Evolutionary conservation across 2,329 filamentous ascomycete genomes (phyloP), one percentile per base, ranked within the genome.

Genomic region (Hypoxylon sp.): DNA sequence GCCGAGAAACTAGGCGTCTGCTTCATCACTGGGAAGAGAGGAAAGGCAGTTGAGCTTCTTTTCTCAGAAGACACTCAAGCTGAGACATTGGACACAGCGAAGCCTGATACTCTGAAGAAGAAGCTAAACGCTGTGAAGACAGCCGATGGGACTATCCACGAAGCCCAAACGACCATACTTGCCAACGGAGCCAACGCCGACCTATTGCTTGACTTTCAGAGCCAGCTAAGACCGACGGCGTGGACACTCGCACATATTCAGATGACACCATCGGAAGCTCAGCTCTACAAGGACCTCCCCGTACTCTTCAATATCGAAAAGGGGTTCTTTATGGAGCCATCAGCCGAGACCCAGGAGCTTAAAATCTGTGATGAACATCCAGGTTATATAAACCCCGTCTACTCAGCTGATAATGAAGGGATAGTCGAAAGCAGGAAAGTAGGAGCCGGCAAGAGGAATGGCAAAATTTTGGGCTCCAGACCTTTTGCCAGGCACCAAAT

Each of bases 281-380:
- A 74, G 43, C 49, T 73, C 1, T 84, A 81, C 61, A 78, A 72
- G 43, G 69, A 80, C 18, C 67, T 84, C 0, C 82, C 81, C 0
- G 79, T 84, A 48, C 75, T 72, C 51, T 81, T 78, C 64, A 78
- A 79, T 37, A 75, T 79, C n/a, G 78, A 81, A 57, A 72, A 74
- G 15, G 79, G 78, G 2, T 81, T 81, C 67, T 81, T 81, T 69
- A 78, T 81, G 66, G 78, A 81, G 49, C 78, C 79, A 0, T 77
- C 79, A 40, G 77, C 74, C 29, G 77, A 79, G 33, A 75, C 71
- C 1, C 72, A 74, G 38, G 75, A 81, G 55, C 70, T 81, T 13
- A 81, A 81, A 62, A 73, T 82, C 43, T 80, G 83, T 66, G 82
- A 85, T 59, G 81, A 85, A 62, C 82, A 84, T 55, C 82, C 82